Evolutionary conservation across 306 rosid genomes (phyloP).

Genomic region (Herpetospermum pedunculosum): DNA sequence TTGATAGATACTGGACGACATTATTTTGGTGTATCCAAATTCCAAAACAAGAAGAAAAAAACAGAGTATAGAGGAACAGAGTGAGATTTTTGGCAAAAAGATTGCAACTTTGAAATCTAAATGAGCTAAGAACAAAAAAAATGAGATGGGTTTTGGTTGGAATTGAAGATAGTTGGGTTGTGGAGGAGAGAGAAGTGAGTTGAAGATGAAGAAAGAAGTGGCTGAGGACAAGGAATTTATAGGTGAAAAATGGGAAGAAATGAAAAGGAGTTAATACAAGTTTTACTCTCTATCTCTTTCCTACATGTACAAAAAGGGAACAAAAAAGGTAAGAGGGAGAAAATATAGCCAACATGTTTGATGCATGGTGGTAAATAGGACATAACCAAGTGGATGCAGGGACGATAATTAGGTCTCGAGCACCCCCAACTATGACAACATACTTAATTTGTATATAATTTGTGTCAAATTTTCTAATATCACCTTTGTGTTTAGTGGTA

Average conservation of each 20-base stretch:
- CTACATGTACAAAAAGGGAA: background rate
- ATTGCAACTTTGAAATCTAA: background rate
- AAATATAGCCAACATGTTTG: background rate
- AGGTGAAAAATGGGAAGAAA: background rate
- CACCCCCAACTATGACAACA: too few species aligned
- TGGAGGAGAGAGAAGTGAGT: background rate
- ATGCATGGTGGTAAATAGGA: background rate
- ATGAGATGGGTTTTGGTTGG: background rate
- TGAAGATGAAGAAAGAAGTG: background rate
- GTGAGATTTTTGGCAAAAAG: background rate
- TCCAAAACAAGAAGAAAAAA: background rate
- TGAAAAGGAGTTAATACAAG: too few species aligned
- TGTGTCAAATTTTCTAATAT: too few species aligned
- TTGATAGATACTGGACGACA: slow-evolving; percentile 10
- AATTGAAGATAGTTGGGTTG: background rate
- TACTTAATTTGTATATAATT: too few species aligned
- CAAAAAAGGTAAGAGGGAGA: background rate
- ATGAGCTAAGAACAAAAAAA: background rate
- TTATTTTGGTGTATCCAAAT: background rate
- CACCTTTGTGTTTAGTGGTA: too few species aligned
- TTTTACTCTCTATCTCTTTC: background rate
- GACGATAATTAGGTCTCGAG: too few species aligned
- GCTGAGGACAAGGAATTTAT: background rate
- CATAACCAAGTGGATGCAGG: background rate
- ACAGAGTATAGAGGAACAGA: background rate